Conservation (phyloP, 2,329 filamentous ascomycete genomes). For the Monosporascus sp. region DNA sequence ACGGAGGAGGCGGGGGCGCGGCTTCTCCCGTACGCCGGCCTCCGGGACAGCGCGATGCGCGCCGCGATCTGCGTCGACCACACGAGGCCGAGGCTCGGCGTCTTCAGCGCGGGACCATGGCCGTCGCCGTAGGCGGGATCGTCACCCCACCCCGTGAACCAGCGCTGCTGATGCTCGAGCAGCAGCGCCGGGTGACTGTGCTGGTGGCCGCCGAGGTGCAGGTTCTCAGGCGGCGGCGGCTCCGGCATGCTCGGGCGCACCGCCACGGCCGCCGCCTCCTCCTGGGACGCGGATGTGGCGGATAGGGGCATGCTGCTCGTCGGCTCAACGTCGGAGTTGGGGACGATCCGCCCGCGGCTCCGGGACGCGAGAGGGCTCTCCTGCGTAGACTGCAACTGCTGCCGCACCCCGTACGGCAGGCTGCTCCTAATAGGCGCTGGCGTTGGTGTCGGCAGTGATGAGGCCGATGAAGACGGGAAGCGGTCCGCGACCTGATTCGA, state of each 20-base stretch:
- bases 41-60: conserved; percentile 74
- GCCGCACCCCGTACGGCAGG: background rate
- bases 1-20: conserved; percentile 14
- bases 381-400: conserved; percentile 25
- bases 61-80: conserved; percentile 88
- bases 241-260: conserved; percentile 30
- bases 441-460: background rate
- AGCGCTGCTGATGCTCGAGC: conserved; percentile 85
- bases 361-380: conserved; percentile 47
- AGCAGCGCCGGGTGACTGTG: conserved; percentile 47
- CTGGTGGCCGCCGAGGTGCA: conserved; percentile 26
- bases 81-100: conserved; percentile 77
- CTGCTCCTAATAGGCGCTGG: conserved; percentile 14
- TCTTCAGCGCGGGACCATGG: conserved; percentile 55
- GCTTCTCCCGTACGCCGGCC: conserved; percentile 44
- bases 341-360: conserved; percentile 28
- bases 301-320: conserved; percentile 34
- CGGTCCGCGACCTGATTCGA: conserved; percentile 95
- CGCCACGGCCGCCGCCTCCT: background rate
- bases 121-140: conserved; percentile 39
- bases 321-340: conserved; percentile 27
- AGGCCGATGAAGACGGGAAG: conserved; percentile 39
- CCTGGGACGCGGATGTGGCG: conserved; percentile 1
- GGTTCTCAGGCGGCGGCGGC: conserved; percentile 23
- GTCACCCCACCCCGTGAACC: conserved; percentile 95